Base-by-base conservation (phyloP, 2,329 filamentous ascomycete genomes). In the Microascus cirrosus region DNA sequence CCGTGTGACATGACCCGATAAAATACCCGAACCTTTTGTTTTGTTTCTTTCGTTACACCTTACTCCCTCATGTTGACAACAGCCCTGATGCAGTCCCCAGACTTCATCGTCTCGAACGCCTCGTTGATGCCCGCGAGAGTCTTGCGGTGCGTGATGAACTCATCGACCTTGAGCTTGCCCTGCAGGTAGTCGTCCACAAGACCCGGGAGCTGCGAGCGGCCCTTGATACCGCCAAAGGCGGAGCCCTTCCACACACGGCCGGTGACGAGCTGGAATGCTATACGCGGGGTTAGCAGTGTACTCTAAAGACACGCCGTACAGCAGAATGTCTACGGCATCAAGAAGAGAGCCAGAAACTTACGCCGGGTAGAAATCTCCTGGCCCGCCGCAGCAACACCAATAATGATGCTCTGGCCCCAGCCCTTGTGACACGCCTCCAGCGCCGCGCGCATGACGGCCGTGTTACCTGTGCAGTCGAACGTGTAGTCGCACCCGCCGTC, bases 381-480 rank as follows among this genome's bases (percentile, higher is more conserved):
- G 56, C 93, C 93, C 60, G 93, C 93, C 65, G 93, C 93, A 61
- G 93, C 93, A 63, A 99, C 94, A 73, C 94, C 94, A 68, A 99
- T 99, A 72, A 99, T 84, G 73, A 99, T 96, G 70, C 89, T 95
- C 81, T 96, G 84, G 67, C 94, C 94, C 94, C 94, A 99, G 54
- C 94, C 94, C 84, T 99, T 99, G 81, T 99, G 94, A 79, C 92
- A 97, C 54, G 94, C 92, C 78, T 99, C 93, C 60, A 99, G 84
- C 48, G 94, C 94, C 57, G 90, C 88, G 62, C 94, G 83, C 94
- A 96, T 99, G 58, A 99, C 94, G 65, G 85, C 83, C 57, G 97
- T 92, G 69, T 97, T 97, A 60, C 94, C 94, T 7, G 94, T 99
- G 81, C 94, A 97, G 78, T 99, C 94, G 71, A 99, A 99, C 55